These are phyloP conservation scores for Sechiopsis laciniata DNA, from an alignment of 306 rosid species.

Conservation along the genomic window DNA sequence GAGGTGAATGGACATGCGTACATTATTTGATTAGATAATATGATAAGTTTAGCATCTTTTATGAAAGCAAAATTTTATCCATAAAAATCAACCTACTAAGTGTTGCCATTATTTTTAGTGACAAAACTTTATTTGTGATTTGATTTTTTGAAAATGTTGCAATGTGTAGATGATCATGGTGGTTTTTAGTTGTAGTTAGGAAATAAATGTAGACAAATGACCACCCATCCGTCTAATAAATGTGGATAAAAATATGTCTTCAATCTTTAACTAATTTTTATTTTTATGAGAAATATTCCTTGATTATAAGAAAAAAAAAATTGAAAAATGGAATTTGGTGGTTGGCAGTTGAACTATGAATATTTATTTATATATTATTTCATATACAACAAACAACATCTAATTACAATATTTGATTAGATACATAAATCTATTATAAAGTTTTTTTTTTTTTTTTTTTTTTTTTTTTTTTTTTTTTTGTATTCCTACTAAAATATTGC, in stretches of 20 bases:
- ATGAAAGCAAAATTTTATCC: not conserved
- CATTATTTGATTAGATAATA: not conserved
- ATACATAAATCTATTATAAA: too few species aligned
- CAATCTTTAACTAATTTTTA: not conserved
- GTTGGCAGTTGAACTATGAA: too few species aligned
- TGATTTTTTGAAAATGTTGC: not conserved
- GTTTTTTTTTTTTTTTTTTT: too few species aligned
- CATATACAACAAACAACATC: too few species aligned
- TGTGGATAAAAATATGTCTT: not conserved
- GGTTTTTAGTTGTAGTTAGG: slow-evolving; percentile 6
- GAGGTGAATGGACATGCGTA: too few species aligned
- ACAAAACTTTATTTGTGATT: not conserved
- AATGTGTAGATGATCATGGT: not conserved
- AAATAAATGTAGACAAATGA: slow-evolving; percentile 13
- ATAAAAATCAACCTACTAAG: not conserved
- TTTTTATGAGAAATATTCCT: too few species aligned
- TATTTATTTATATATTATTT: too few species aligned
- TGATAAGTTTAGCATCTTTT: not conserved
- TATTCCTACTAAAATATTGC: too few species aligned
- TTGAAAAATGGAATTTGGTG: not conserved
- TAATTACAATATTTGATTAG: too few species aligned
- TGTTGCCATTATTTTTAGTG: not conserved
- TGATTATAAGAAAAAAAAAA: not conserved
- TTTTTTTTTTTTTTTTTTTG: too few species aligned
- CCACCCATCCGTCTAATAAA: not conserved